Evolutionary conservation across 306 rosid species (phyloP).

Genomic region (Quercus suber): DNA sequence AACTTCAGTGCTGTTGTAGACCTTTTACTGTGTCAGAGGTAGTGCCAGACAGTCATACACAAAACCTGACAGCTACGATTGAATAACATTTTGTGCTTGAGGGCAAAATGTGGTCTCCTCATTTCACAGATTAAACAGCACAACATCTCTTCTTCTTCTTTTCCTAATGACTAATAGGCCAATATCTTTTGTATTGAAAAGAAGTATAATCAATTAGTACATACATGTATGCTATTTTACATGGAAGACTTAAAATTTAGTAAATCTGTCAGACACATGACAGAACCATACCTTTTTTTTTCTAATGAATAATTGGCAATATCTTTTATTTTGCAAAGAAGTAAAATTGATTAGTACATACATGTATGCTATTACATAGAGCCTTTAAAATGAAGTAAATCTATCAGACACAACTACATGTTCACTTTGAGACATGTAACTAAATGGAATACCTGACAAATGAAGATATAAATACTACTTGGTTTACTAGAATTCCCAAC

Average conservation of each 20-base stretch:
- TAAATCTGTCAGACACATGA: background rate
- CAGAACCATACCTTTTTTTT: no score
- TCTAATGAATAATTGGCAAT: background rate
- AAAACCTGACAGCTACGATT: background rate
- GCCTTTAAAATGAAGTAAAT: background rate
- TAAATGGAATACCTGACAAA: background rate
- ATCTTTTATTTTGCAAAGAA: background rate
- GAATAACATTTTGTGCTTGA: background rate
- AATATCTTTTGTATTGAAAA: background rate
- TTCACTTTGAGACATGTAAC: background rate
- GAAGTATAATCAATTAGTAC: background rate
- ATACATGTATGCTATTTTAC: background rate
- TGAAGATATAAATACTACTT: background rate
- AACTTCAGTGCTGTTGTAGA: background rate
- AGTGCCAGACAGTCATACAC: background rate
- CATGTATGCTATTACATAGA: background rate
- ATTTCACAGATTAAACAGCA: background rate
- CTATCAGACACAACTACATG: background rate
- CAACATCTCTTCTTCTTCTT: background rate
- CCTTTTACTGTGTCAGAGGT: background rate
- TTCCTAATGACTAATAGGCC: background rate
- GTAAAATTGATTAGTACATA: background rate
- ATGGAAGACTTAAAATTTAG: background rate
- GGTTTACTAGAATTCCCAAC: background rate
- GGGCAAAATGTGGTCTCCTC: background rate